These are phyloP conservation scores for Pseudocercospora fuligena DNA, from an alignment of 2,329 filamentous ascomycete genomes.

Conservation along the genomic window DNA sequence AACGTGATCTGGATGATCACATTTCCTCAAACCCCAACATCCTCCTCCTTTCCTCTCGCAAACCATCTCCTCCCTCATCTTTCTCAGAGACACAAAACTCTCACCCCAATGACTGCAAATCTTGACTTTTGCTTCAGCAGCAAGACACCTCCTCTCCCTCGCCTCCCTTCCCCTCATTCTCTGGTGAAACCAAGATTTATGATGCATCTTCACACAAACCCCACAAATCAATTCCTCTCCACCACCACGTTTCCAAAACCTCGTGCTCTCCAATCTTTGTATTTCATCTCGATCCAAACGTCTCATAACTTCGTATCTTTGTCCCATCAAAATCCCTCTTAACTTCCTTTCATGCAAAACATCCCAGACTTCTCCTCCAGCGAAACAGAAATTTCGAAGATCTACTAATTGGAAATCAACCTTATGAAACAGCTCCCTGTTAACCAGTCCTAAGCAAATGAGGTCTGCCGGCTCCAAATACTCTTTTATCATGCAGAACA, in stretches of 20 bases:
- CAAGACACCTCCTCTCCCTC: slow-evolving; percentile 9
- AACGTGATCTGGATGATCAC: neutral
- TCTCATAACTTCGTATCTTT: slow-evolving; percentile 4
- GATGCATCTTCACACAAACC: slow-evolving; percentile 7
- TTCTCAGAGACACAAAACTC: neutral
- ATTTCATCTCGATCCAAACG: neutral
- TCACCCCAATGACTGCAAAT: slow-evolving; percentile 14
- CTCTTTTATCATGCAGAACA: slow-evolving; percentile 11
- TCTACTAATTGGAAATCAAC: slow-evolving; percentile 17
- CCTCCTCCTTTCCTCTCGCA: neutral
- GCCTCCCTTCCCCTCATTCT: neutral
- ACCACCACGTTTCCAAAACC: neutral
- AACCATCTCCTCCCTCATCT: neutral
- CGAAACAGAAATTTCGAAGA: slow-evolving; percentile 6
- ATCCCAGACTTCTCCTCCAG: slow-evolving; percentile 3
- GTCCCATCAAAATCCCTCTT: neutral
- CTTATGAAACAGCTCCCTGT: neutral
- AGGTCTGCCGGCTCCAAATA: slow-evolving; percentile 6
- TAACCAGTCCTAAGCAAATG: slow-evolving; percentile 3
- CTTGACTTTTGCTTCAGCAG: neutral
- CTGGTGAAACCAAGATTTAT: neutral
- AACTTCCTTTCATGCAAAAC: neutral
- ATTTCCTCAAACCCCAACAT: neutral
- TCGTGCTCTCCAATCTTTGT: neutral
- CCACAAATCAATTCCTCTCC: neutral